Conservation (phyloP, 2,329 filamentous ascomycete species). For the Pseudocercospora eumusae region DNA sequence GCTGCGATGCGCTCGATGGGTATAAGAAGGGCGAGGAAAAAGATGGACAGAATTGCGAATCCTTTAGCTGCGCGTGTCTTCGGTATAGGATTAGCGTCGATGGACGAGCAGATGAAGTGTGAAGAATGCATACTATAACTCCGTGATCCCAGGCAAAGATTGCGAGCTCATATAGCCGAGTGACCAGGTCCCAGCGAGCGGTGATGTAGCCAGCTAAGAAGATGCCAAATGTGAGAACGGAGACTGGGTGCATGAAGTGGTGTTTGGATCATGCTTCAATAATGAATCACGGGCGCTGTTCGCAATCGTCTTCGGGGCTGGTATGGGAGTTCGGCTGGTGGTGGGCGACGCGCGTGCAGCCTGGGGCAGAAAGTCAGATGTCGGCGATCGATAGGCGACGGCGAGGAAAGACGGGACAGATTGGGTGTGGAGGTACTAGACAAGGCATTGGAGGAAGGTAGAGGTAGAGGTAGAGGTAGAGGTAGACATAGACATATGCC, state of each 20-base stretch:
- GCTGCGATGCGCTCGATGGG: constrained; percentile 81
- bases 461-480: too few relatives aligned
- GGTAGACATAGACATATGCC: background rate
- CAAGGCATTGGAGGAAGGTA: background rate
- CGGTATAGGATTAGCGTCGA: constrained; percentile 14
- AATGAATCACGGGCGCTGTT: background rate
- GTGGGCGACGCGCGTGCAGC: constrained; percentile 2
- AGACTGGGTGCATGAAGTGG: constrained; percentile 87
- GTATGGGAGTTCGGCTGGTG: constrained; percentile 1
- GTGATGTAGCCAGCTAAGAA: constrained; percentile 99
- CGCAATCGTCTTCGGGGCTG: background rate
- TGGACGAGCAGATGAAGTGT: background rate
- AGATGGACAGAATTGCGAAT: constrained; percentile 75
- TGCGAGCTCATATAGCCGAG: constrained; percentile 91
- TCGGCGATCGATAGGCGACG: background rate
- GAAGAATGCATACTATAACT: constrained; percentile 68
- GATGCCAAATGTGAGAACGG: constrained; percentile 90
- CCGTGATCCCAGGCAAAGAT: constrained; percentile 99
- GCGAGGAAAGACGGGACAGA: background rate
- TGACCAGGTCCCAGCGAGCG: constrained; percentile 97
- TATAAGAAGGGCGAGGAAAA: constrained; percentile 82
- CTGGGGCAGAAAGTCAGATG: background rate
- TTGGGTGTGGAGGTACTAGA: background rate
- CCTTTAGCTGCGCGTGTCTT: constrained; percentile 84
- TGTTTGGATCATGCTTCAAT: constrained; percentile 18